Conservation (phyloP, 768 basidiomycete species). For the Pleurotus sapidus region DNA sequence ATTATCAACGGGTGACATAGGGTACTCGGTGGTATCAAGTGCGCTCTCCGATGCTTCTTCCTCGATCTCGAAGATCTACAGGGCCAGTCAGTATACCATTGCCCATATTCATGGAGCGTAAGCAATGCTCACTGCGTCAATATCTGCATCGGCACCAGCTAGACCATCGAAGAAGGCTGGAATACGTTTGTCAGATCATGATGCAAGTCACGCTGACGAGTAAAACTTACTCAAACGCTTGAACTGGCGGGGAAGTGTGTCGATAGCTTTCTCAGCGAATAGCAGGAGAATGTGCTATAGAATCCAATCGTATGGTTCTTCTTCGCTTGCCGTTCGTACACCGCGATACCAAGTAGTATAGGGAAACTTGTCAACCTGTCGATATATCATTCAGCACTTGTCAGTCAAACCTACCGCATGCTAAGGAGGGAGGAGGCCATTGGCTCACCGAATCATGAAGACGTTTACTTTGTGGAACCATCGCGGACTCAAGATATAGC, state of each 20-base stretch:
- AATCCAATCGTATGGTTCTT: conserved; percentile 60
- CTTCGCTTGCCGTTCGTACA: conserved; percentile 86
- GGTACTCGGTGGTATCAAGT: conserved; percentile 43
- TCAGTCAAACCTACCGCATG: too few relatives aligned
- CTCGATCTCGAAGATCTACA: conserved; percentile 77
- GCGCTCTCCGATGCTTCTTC: conserved; percentile 62
- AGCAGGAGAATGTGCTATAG: conserved; percentile 67
- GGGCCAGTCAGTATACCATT: neutral
- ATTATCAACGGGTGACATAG: conserved; percentile 17
- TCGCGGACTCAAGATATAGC: conserved; percentile 83
- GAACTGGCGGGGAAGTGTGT: conserved; percentile 72
- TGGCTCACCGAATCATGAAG: conserved; percentile 71
- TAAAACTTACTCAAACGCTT: conserved; percentile 66
- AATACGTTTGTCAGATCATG: neutral
- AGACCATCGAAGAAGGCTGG: conserved; percentile 79
- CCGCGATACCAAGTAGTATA: conserved; percentile 72
- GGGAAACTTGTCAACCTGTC: conserved; percentile 80
- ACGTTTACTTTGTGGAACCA: conserved; percentile 99
- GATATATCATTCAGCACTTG: neutral
- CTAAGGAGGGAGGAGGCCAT: neutral
- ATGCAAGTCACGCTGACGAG: neutral
- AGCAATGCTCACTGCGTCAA: conserved; percentile 57
- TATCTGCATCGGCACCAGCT: conserved; percentile 68
- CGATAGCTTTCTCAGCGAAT: conserved; percentile 69
- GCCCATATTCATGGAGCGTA: neutral